phyloP scores from a whole-genome alignment of 179 eudicot species.

The Amaranthus tricolor region DNA sequence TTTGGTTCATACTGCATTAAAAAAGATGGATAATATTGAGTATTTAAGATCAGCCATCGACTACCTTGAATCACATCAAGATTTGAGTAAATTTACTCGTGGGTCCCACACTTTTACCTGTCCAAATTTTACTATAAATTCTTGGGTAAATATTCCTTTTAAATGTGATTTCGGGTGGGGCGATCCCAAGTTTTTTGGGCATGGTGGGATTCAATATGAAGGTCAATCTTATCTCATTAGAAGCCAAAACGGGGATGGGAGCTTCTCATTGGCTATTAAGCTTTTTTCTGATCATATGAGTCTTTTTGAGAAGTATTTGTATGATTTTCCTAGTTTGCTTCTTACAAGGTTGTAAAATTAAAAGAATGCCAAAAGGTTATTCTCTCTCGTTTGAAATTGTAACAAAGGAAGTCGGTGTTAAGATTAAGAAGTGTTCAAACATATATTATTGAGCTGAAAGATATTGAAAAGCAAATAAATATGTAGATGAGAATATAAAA shows the following conservation, averaged over 20 bases:
- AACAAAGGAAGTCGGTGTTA: too few relatives aligned
- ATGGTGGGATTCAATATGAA: slow-evolving; percentile 40
- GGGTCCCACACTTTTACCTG: slow-evolving; percentile 36
- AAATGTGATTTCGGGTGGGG: slow-evolving; percentile 66
- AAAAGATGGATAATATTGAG: slow-evolving; percentile 20
- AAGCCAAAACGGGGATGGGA: slow-evolving; percentile 34
- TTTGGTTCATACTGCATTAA: slow-evolving; percentile 30
- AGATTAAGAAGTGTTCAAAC: too few relatives aligned
- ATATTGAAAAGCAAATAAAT: too few relatives aligned
- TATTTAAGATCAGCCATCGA: slow-evolving; percentile 48
- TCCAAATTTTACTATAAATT: slow-evolving; percentile 44
- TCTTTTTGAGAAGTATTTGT: slow-evolving; percentile 35
- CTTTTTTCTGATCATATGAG: slow-evolving; percentile 38
- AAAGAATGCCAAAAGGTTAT: too few relatives aligned
- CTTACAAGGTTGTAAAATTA: too few relatives aligned
- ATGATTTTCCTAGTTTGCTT: slow-evolving; percentile 21
- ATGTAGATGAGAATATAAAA: too few relatives aligned
- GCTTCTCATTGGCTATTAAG: slow-evolving; percentile 32
- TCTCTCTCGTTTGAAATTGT: too few relatives aligned
- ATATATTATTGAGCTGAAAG: too few relatives aligned
- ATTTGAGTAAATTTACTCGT: slow-evolving; percentile 30
- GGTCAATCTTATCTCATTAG: slow-evolving; percentile 41
- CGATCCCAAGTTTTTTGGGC: slow-evolving; percentile 40
- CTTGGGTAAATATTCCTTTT: slow-evolving; percentile 41
- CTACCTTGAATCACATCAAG: slow-evolving; percentile 43